Evolutionary conservation across 2,329 filamentous ascomycete species (phyloP), one percentile per base, ranked within the genome.

Genomic region (Stemphylium beticola): DNA sequence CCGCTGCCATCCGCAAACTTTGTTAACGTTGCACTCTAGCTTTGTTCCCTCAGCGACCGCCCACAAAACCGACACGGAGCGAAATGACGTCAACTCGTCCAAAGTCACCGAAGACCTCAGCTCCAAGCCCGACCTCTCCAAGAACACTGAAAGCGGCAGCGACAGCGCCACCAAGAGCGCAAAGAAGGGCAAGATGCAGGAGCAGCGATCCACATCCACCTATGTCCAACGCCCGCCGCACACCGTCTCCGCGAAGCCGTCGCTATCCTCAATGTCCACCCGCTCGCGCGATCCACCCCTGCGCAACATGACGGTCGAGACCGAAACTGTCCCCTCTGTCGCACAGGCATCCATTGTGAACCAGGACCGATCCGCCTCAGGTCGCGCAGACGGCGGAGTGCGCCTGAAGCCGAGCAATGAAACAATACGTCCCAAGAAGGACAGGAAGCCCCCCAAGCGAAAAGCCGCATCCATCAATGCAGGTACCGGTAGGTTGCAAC

Each of bases 231-330:
- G 74, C 45, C 68, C 74, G 52, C 76, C 71, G 54, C 76, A 71
- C 65, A 79, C 72, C 37, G 74, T 87, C 76, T 71, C 87, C 69
- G 68, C 86, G 74, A 79, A 91, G 59, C 81, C 89, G 57, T 91
- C 91, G 8, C 86, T 87, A 44, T 84, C 89, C 32, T 88, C 87
- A 57, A 83, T 90, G 36, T 79, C 80, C 46, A 77, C 78, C 50
- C 91, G 92, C 70, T 82, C 85, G 82, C 58, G 57, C 46, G 91
- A 96, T 71, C 87, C 87, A n/a, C 89, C 90, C 32, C 84, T 88
- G 53, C 87, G 89, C 70, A 95, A 91, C 67, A 97, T 99, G 92
- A 98, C 92, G 9, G 93, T 98, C 12, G 95, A 99, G 78, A 97
- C 95, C 0, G 95, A 99, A 76, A 96, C 93, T 0, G 95, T 99